Percentiles rank a stretch among this genome's conserved stretches.
Evolutionary conservation across 352 stramenopile species (phyloP).

Genomic region (Phytophthora cactorum): DNA sequence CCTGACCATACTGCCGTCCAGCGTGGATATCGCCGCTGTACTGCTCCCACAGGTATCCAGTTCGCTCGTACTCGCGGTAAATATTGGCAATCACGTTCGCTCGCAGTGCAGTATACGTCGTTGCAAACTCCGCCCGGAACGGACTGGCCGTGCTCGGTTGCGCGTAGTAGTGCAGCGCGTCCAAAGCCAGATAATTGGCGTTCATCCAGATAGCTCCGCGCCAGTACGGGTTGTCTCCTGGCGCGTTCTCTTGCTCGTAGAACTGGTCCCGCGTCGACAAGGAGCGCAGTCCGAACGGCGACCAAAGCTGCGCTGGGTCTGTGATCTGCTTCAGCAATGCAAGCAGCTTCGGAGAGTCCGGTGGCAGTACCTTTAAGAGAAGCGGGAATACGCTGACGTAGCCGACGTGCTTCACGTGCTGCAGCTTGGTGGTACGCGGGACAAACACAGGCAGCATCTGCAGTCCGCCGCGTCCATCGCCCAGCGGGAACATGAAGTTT

Average conservation of each 20-base stretch:
- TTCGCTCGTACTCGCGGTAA: conserved; percentile 83
- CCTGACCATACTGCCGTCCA: conserved; percentile 64
- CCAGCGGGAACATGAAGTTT: conserved; percentile 78
- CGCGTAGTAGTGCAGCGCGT: conserved; percentile 84
- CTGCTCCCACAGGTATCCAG: conserved; percentile 94
- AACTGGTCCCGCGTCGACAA: conserved; percentile 86
- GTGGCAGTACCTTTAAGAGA: conserved; percentile 72
- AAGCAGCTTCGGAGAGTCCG: conserved; percentile 69
- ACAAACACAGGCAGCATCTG: conserved; percentile 80
- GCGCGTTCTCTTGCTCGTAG: conserved; percentile 90
- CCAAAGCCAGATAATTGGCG: conserved; percentile 92
- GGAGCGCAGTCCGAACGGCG: conserved; percentile 84
- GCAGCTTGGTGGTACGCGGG: conserved; percentile 55
- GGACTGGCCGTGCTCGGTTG: conserved; percentile 44
- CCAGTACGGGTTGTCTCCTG: conserved; percentile 94
- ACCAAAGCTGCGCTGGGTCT: conserved; percentile 75
- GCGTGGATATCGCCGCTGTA: conserved; percentile 85
- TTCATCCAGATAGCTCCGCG: conserved; percentile 95
- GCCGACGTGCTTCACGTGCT: conserved; percentile 84
- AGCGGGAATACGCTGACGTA: conserved; percentile 92
- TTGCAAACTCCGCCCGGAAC: conserved; percentile 48
- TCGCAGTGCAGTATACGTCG: conserved; percentile 61
- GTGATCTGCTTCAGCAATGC: conserved; percentile 65
- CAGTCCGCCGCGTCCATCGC: conserved; percentile 79
- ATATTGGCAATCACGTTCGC: conserved; percentile 71